Conservation (phyloP, 1,284 basidiomycete species). For the Cutaneotrichosporon sp. region DNA sequence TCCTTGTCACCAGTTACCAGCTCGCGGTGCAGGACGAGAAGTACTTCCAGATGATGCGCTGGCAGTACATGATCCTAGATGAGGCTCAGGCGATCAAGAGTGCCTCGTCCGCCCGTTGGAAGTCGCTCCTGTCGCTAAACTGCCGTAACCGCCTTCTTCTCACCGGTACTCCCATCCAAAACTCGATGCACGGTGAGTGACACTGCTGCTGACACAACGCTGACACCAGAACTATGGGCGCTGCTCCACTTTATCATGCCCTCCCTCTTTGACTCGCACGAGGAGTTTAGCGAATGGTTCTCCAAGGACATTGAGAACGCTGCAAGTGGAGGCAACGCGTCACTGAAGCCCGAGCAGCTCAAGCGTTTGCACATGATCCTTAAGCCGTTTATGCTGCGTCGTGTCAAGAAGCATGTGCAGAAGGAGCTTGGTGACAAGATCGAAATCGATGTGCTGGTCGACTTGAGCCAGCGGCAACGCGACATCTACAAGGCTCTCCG, state of each 20-base stretch:
- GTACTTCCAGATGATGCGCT: slow-evolving; percentile 95
- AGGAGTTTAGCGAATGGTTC: slow-evolving; percentile 99
- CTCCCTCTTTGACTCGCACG: slow-evolving; percentile 95
- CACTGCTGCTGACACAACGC: neutral
- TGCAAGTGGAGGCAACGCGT: slow-evolving; percentile 64
- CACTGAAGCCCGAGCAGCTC: slow-evolving; percentile 89
- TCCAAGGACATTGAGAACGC: slow-evolving; percentile 98
- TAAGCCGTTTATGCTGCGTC: slow-evolving; percentile 97
- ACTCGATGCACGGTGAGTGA: slow-evolving; percentile 91
- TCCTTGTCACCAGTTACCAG: slow-evolving; percentile 96
- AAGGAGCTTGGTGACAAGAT: slow-evolving; percentile 99
- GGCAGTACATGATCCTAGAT: slow-evolving; percentile 99
- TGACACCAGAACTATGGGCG: slow-evolving; percentile 85
- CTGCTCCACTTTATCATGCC: slow-evolving; percentile 99
- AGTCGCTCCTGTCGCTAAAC: slow-evolving; percentile 90
- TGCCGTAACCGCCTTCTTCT: slow-evolving; percentile 92
- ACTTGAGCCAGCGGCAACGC: slow-evolving; percentile 88
- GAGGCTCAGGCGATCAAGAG: slow-evolving; percentile 99
- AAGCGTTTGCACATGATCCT: slow-evolving; percentile 97
- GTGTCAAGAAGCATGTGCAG: slow-evolving; percentile 97
- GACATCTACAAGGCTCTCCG: slow-evolving; percentile 86
- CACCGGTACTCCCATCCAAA: slow-evolving; percentile 98
- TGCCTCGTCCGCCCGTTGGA: slow-evolving; percentile 95
- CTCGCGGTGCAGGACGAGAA: slow-evolving; percentile 95
- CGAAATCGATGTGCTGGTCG: slow-evolving; percentile 92